phyloP scores from a whole-genome alignment of 495 filamentous ascomycete species.

The Aspergillus sclerotioniger region DNA sequence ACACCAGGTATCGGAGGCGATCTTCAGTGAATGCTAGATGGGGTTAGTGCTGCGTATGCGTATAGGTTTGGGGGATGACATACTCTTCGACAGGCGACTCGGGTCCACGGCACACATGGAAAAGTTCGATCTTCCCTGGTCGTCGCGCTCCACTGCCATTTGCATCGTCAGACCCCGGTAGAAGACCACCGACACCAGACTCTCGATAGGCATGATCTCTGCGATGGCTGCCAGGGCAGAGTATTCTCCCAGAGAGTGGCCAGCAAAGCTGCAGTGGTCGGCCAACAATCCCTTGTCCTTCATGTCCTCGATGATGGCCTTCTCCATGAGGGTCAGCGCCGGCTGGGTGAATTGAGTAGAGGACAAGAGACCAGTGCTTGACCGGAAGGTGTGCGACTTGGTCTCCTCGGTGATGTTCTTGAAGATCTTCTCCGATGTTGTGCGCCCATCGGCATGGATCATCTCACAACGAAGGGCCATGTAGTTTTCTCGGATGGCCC shows the following conservation, averaged over 20 bases:
- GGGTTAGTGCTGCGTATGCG: background rate
- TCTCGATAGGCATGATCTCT: slow-evolving; percentile 7
- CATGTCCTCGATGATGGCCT: slow-evolving; percentile 3
- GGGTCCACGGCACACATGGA: slow-evolving; percentile 6
- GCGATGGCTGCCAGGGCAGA: background rate
- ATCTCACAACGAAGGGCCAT: background rate
- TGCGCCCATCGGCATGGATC: slow-evolving; percentile 2
- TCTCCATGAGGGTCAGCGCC: slow-evolving; percentile 7
- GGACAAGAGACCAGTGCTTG: background rate
- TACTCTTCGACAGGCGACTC: background rate
- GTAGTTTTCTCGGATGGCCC: slow-evolving; percentile 1
- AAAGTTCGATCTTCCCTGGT: slow-evolving; percentile 1
- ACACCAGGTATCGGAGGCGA: background rate
- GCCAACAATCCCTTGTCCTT: background rate
- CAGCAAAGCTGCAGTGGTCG: slow-evolving; percentile 1
- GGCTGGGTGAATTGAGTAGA: slow-evolving; percentile 8
- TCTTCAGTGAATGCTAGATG: background rate
- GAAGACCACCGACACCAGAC: slow-evolving; percentile 4
- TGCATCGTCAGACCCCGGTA: slow-evolving; percentile 9
- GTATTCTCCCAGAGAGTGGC: slow-evolving; percentile 7
- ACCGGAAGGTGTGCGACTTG: slow-evolving; percentile 1
- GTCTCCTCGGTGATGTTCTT: background rate
- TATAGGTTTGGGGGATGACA: background rate
- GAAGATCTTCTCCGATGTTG: background rate
- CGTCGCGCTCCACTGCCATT: background rate